Conservation (phyloP, 345 rosid genomes). For the Viola odorata region DNA sequence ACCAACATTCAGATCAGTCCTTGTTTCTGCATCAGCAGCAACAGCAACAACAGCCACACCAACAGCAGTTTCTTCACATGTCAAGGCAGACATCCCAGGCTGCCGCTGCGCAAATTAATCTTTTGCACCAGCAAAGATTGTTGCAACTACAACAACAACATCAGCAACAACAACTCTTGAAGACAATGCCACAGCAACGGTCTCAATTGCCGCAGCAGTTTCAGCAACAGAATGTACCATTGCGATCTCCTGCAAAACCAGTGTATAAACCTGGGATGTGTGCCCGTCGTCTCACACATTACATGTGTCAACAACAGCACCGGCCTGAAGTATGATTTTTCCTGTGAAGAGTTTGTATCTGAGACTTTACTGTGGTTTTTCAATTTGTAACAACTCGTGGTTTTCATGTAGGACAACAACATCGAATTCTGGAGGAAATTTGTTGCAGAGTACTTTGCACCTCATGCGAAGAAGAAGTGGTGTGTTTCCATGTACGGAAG, state of each 20-base stretch:
- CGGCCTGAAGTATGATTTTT: slow-evolving; percentile 74
- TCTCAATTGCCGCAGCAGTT: slow-evolving; percentile 70
- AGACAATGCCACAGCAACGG: slow-evolving; percentile 80
- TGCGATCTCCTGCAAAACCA: slow-evolving; percentile 65
- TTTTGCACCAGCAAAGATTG: slow-evolving; percentile 68
- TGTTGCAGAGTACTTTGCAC: slow-evolving; percentile 88
- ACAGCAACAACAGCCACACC: slow-evolving; percentile 66
- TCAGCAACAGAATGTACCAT: slow-evolving; percentile 70
- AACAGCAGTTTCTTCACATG: slow-evolving; percentile 64
- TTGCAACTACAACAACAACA: slow-evolving; percentile 70
- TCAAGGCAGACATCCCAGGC: slow-evolving; percentile 82
- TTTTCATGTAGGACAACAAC: slow-evolving; percentile 71
- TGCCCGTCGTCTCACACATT: slow-evolving; percentile 84
- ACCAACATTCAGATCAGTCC: slow-evolving; percentile 70
- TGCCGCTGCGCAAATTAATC: slow-evolving; percentile 58
- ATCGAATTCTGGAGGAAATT: slow-evolving; percentile 98
- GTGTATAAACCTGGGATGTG: slow-evolving; percentile 93
- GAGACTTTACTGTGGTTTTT: slow-evolving; percentile 10
- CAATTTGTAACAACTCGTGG: slow-evolving; percentile 17
- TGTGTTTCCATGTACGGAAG: slow-evolving; percentile 99
- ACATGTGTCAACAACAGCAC: slow-evolving; percentile 89
- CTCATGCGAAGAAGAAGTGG: slow-evolving; percentile 93
- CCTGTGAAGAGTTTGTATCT: slow-evolving; percentile 6
- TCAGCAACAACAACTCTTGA: slow-evolving; percentile 74
- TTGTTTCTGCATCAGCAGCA: slow-evolving; percentile 76